phyloP scores from a whole-genome alignment of 2,329 filamentous ascomycete species.

The Scortechinia acanthostroma region DNA sequence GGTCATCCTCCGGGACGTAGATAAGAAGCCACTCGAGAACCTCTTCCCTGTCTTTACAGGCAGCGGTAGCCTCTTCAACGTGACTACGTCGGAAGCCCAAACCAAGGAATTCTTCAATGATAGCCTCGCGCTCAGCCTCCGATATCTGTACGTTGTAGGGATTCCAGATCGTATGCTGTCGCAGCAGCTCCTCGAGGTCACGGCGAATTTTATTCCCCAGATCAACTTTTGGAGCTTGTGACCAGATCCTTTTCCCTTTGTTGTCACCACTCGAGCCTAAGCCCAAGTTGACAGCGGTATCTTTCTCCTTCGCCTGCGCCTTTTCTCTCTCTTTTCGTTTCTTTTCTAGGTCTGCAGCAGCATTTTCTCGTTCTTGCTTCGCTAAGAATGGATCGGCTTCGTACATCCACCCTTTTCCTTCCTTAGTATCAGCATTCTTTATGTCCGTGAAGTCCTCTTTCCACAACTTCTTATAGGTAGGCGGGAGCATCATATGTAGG shows the following conservation, averaged over 20 bases:
- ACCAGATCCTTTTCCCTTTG: conserved; percentile 44
- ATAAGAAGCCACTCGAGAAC: conserved; percentile 69
- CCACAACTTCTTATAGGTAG: conserved; percentile 65
- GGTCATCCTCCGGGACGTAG: conserved; percentile 68
- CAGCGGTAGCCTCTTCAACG: conserved; percentile 58
- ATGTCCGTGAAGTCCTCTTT: conserved; percentile 58
- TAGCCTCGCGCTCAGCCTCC: conserved; percentile 28
- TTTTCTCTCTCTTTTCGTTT: conserved; percentile 44
- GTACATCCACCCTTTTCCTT: conserved; percentile 61
- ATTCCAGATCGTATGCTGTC: conserved; percentile 60
- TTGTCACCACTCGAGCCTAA: conserved; percentile 8
- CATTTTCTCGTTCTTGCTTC: conserved; percentile 53
- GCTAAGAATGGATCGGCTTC: conserved; percentile 67
- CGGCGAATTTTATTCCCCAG: conserved; percentile 56
- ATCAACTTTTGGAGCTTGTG: conserved; percentile 60
- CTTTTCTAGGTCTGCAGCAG: conserved; percentile 48
- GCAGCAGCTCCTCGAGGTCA: conserved; percentile 55
- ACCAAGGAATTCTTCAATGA: conserved; percentile 47
- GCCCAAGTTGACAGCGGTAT: conserved; percentile 19
- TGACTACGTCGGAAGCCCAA: conserved; percentile 64
- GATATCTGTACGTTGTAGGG: conserved; percentile 45
- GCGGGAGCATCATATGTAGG: conserved; percentile 68
- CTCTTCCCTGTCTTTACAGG: conserved; percentile 65
- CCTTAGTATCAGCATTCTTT: conserved; percentile 53
- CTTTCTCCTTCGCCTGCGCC: conserved; percentile 38